These are phyloP conservation scores for Otatea glauca DNA, from an alignment of 176 grass and related monocot species.

Conservation along the genomic window DNA sequence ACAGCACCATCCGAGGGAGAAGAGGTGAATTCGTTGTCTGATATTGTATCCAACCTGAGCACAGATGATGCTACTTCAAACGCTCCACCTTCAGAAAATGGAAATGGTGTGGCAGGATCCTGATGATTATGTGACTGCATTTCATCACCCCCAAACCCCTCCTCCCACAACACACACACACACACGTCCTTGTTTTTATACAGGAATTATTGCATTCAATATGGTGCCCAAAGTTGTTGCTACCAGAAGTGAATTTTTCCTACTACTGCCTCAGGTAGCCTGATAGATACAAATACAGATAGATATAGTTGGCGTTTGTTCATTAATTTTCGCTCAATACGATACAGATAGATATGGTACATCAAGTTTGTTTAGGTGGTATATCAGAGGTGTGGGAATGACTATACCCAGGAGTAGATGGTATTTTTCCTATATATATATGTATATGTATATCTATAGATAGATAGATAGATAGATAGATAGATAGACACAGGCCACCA, in stretches of 20 bases:
- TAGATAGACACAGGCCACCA: background rate
- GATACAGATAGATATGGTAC: background rate
- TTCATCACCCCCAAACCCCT: background rate
- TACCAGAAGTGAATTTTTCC: constrained; percentile 44
- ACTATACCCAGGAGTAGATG: too few species aligned
- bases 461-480: background rate
- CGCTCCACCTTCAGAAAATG: constrained; percentile 52
- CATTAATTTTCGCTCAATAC: constrained; percentile 40
- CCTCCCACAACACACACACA: too few species aligned
- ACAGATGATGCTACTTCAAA: constrained; percentile 65
- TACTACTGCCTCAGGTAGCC: constrained; percentile 51
- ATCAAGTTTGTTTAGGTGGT: too few species aligned
- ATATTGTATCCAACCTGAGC: constrained; percentile 55
- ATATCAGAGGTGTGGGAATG: too few species aligned
- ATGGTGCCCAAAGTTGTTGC: constrained; percentile 29
- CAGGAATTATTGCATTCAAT: constrained; percentile 35
- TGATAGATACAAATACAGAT: constrained; percentile 51
- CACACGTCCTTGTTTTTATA: constrained; percentile 36
- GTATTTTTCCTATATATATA: too few species aligned
- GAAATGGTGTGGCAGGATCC: constrained; percentile 44
- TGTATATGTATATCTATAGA: too few species aligned
- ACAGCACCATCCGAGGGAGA: constrained; percentile 72
- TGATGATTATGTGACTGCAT: constrained; percentile 12
- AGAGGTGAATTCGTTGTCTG: constrained; percentile 62
- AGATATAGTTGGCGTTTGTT: constrained; percentile 50